Evolutionary conservation across 768 basidiomycete species (phyloP).

Genomic region (Xerocomellus amylosporus): DNA sequence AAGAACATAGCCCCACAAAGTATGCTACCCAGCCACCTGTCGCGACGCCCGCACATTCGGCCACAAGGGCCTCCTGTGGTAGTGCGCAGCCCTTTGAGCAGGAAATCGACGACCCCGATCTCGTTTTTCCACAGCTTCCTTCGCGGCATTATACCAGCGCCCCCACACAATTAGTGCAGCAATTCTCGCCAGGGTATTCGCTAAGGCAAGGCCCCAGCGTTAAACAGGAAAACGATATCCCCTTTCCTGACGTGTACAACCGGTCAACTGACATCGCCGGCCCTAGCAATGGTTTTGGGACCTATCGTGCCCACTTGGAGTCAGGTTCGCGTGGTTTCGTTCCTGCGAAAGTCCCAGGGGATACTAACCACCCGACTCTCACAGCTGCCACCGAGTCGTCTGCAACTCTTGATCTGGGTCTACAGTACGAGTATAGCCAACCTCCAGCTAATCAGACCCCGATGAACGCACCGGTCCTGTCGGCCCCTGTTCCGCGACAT

Average conservation of each 20-base stretch:
- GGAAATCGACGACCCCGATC: conserved; percentile 28
- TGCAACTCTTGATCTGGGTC: conserved; percentile 20
- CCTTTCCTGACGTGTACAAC: conserved; percentile 27
- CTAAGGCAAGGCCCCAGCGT: conserved; percentile 21
- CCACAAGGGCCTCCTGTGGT: conserved; percentile 13
- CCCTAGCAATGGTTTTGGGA: conserved; percentile 21
- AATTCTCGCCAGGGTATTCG: conserved; percentile 22
- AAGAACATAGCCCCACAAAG: conserved; percentile 22
- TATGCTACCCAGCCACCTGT: conserved; percentile 17
- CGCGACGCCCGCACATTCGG: conserved; percentile 8
- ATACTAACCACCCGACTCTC: conserved; percentile 1
- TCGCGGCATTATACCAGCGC: conserved; percentile 24
- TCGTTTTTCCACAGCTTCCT: conserved; percentile 22
- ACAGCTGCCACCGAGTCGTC: conserved; percentile 22
- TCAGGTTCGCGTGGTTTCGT: conserved; percentile 26
- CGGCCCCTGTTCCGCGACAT: conserved; percentile 35
- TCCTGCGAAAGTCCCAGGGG: background rate
- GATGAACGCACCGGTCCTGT: conserved; percentile 25
- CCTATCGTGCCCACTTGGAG: conserved; percentile 23
- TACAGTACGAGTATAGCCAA: conserved; percentile 28
- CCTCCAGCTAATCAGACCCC: conserved; percentile 17
- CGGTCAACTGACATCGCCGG: conserved; percentile 23
- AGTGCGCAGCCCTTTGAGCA: conserved; percentile 22
- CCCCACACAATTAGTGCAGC: conserved; percentile 19
- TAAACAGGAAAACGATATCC: conserved; percentile 30